phyloP scores from a whole-genome alignment of 192 early-diverging fungal genomes.

The Obelidium mucronatum region DNA sequence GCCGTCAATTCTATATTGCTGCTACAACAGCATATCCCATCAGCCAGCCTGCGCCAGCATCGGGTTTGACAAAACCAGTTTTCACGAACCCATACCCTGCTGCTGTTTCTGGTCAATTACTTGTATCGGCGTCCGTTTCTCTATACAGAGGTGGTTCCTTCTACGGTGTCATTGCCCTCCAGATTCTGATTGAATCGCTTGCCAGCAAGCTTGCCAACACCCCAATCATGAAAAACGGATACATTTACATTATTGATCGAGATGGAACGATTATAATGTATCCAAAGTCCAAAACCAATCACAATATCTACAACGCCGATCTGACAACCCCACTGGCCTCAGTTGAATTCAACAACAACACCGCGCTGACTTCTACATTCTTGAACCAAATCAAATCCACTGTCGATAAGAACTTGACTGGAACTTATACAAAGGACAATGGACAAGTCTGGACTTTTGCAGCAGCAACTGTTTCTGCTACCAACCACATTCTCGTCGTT shows the following conservation, averaged over 20 bases:
- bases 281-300: neutral
- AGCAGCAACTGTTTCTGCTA: constrained; percentile 17
- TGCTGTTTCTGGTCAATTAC: constrained; percentile 1
- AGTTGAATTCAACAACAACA: constrained; percentile 23
- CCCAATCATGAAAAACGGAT: constrained; percentile 26
- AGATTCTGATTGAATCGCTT: constrained; percentile 23
- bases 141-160: constrained; percentile 3
- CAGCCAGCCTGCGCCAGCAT: neutral
- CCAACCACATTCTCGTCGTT: constrained; percentile 17
- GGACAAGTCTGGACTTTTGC: constrained; percentile 18
- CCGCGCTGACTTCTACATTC: constrained; percentile 5
- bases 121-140: constrained; percentile 11
- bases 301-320: constrained; percentile 25
- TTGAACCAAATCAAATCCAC: neutral
- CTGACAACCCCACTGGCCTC: neutral
- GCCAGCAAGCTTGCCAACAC: constrained; percentile 20
- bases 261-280: constrained; percentile 21
- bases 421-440: neutral
- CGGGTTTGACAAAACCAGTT: neutral
- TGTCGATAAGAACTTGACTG: neutral
- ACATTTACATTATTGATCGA: constrained; percentile 36
- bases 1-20: constrained; percentile 28
- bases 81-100: constrained; percentile 31
- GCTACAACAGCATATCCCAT: neutral
- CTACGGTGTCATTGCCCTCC: constrained; percentile 26